These are phyloP conservation scores for Cryptomeria japonica DNA, from an alignment of 75 land plant species.

Conservation along the genomic window DNA sequence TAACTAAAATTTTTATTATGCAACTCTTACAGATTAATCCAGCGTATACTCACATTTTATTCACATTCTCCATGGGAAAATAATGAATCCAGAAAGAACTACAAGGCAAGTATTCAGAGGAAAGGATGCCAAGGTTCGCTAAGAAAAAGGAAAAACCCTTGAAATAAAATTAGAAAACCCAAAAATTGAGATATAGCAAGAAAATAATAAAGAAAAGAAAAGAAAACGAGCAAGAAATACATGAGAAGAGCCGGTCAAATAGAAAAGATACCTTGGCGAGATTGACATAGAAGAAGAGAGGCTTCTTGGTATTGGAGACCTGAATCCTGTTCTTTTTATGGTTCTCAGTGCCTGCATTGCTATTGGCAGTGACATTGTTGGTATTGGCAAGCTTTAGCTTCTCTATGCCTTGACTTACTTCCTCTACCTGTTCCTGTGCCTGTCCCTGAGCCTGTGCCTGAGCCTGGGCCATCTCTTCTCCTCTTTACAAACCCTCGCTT, in stretches of 20 bases:
- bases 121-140: not conserved
- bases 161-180: not conserved
- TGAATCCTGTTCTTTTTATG: constrained; percentile 63
- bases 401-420: not conserved
- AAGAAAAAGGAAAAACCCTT: not conserved
- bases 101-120: not conserved
- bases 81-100: not conserved
- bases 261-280: constrained; percentile 58
- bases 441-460: not conserved
- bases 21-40: not conserved
- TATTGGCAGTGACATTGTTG: not conserved
- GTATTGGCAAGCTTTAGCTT: not conserved
- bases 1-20: not conserved
- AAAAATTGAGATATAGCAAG: not conserved
- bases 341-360: constrained; percentile 1
- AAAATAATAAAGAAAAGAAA: not conserved
- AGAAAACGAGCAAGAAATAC: not conserved
- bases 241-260: not conserved
- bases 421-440: not conserved
- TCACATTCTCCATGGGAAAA: not conserved
- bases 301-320: constrained; percentile 76
- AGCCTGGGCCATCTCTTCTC: not conserved
- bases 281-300: constrained; percentile 74
- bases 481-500: constrained; percentile 1
- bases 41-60: not conserved